Percentiles rank a stretch among this genome's conserved stretches.
Evolutionary conservation across 495 filamentous ascomycete species (phyloP).

Genomic region (Penicillium maclennaniae): DNA sequence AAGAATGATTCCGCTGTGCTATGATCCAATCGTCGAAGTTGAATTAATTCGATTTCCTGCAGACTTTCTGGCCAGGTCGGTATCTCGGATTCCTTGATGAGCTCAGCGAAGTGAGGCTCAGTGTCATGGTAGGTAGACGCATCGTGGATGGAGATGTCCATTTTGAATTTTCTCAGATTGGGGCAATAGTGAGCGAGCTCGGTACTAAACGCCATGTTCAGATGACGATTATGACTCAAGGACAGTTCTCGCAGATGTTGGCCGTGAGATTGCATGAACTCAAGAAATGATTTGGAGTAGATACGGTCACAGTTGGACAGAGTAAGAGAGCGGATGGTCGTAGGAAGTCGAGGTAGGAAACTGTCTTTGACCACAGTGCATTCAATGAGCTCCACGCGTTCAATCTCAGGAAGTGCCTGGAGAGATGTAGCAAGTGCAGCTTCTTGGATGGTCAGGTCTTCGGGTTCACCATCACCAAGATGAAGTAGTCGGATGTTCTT

Average conservation of each 20-base stretch:
- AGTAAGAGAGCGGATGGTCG: constrained; percentile 57
- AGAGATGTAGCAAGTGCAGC: constrained; percentile 54
- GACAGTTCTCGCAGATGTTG: constrained; percentile 56
- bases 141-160: constrained; percentile 69
- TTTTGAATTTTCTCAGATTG: constrained; percentile 60
- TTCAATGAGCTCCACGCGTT: constrained; percentile 62
- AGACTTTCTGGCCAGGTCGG: constrained; percentile 74
- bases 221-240: constrained; percentile 70
- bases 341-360: constrained; percentile 60
- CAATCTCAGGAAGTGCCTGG: constrained; percentile 54
- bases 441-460: constrained; percentile 31
- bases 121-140: constrained; percentile 59
- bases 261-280: constrained; percentile 62
- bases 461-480: constrained; percentile 31
- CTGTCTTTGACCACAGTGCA: constrained; percentile 59
- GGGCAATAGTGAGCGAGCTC: constrained; percentile 60
- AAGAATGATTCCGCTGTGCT: constrained; percentile 70
- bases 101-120: constrained; percentile 62
- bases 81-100: constrained; percentile 55
- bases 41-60: constrained; percentile 63
- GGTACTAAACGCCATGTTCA: constrained; percentile 69
- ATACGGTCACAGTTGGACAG: constrained; percentile 72
- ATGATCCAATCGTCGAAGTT: constrained; percentile 67
- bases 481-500: constrained; percentile 62
- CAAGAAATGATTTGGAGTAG: constrained; percentile 51